Percentiles rank a stretch among this genome's conserved stretches.
Evolutionary conservation across 331 rosid genomes (phyloP).

Genomic region (Acacia concinna): DNA sequence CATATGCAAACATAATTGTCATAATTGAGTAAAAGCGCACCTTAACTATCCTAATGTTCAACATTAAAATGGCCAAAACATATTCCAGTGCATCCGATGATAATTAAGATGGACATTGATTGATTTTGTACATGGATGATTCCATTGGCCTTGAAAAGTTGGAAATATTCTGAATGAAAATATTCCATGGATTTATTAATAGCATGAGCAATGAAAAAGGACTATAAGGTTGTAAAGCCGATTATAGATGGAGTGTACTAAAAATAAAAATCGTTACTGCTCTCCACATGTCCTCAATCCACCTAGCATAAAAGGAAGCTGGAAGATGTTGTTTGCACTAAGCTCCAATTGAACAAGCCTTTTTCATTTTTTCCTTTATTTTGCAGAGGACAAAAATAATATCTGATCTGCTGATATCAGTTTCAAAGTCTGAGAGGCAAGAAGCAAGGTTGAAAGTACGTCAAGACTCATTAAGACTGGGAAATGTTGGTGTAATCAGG

Average conservation of each 20-base stretch:
- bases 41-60: not conserved
- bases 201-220: not conserved
- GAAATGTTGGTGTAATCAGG: slow-evolving; percentile 98
- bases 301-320: not conserved
- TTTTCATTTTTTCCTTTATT: slow-evolving; percentile 32
- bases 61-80: not conserved
- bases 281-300: not conserved
- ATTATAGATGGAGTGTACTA: slow-evolving; percentile 16
- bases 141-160: not conserved
- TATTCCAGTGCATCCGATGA: not conserved
- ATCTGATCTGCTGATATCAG: slow-evolving; percentile 93
- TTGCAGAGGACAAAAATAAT: slow-evolving; percentile 92
- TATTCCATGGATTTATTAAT: not conserved
- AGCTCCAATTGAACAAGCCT: slow-evolving; percentile 7
- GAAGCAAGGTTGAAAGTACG: slow-evolving; percentile 97
- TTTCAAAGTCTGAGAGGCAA: slow-evolving; percentile 96
- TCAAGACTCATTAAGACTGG: slow-evolving; percentile 95
- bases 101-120: not conserved
- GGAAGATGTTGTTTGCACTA: not conserved
- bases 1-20: not conserved
- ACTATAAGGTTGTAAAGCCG: not conserved
- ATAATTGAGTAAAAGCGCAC: not conserved
- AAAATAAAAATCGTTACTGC: not conserved
- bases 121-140: not conserved
- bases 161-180: slow-evolving; percentile 1